phyloP scores from a whole-genome alignment of 2,329 filamentous ascomycete species.

The Colletotrichum echinochloae region DNA sequence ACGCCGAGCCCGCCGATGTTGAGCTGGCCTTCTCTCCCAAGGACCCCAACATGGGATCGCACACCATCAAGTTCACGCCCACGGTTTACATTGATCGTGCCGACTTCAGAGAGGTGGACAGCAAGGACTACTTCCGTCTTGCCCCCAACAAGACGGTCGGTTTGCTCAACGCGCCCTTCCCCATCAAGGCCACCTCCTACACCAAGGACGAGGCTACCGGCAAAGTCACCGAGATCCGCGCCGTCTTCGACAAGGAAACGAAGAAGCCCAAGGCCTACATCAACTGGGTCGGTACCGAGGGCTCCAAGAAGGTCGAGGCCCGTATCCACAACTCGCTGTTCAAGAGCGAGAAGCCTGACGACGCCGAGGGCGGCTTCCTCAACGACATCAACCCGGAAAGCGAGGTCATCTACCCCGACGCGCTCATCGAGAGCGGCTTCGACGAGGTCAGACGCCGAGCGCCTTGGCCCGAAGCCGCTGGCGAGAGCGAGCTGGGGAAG shows the following conservation, averaged over 20 bases:
- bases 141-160: constrained; percentile 83
- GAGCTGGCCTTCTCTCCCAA: constrained; percentile 87
- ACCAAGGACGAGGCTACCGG: constrained; percentile 74
- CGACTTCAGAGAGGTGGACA: constrained; percentile 82
- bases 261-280: constrained; percentile 85
- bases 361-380: constrained; percentile 82
- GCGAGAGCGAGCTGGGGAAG: constrained; percentile 72
- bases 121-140: constrained; percentile 82
- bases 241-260: constrained; percentile 74
- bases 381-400: constrained; percentile 87
- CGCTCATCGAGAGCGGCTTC: constrained; percentile 86
- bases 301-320: constrained; percentile 76
- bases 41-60: constrained; percentile 74
- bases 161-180: constrained; percentile 77
- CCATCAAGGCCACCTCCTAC: constrained; percentile 78
- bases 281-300: constrained; percentile 84
- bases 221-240: constrained; percentile 74
- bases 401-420: constrained; percentile 81
- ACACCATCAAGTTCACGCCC: constrained; percentile 74
- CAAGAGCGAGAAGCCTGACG: constrained; percentile 85
- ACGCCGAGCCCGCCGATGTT: constrained; percentile 72
- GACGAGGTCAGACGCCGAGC: constrained; percentile 79
- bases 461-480: constrained; percentile 85
- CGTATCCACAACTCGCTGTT: constrained; percentile 87
- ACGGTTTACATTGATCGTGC: constrained; percentile 87